Evolutionary conservation across 208 protist species (phyloP).

Genomic region (Trichomonas vaginalis): DNA sequence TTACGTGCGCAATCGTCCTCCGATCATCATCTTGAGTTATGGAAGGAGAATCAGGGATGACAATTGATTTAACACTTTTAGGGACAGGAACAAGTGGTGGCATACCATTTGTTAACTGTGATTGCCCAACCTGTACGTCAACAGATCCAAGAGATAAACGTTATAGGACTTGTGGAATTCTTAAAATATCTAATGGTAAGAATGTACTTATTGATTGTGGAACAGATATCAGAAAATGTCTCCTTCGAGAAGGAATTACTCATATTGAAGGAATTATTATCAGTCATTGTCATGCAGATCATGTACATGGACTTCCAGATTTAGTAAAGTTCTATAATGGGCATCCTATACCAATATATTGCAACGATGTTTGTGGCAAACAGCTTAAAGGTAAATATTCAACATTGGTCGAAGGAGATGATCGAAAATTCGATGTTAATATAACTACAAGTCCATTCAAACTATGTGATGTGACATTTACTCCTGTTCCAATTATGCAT

Average conservation of each 20-base stretch:
- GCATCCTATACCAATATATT: neutral
- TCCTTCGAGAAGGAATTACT: neutral
- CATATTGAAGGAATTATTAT: neutral
- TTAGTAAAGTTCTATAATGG: neutral
- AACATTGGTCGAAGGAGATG: neutral
- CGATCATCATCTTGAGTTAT: too few relatives aligned
- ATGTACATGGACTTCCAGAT: neutral
- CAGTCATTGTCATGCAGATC: neutral
- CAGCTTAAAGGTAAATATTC: neutral
- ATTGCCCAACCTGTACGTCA: neutral
- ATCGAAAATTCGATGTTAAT: neutral
- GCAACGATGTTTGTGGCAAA: neutral
- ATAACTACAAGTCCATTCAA: neutral
- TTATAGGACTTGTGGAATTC: neutral
- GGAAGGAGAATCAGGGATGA: neutral
- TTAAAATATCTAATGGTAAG: neutral
- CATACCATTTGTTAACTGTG: neutral
- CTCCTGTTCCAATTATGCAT: neutral
- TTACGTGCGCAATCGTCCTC: too few relatives aligned
- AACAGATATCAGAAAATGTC: neutral
- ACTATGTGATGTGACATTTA: neutral
- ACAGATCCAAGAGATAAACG: neutral
- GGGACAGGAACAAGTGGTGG: neutral
- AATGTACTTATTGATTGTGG: constrained; percentile 6
- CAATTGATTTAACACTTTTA: neutral